Evolutionary conservation across 2,329 filamentous ascomycete species (phyloP).

Genomic region (Claviceps humidiphila): DNA sequence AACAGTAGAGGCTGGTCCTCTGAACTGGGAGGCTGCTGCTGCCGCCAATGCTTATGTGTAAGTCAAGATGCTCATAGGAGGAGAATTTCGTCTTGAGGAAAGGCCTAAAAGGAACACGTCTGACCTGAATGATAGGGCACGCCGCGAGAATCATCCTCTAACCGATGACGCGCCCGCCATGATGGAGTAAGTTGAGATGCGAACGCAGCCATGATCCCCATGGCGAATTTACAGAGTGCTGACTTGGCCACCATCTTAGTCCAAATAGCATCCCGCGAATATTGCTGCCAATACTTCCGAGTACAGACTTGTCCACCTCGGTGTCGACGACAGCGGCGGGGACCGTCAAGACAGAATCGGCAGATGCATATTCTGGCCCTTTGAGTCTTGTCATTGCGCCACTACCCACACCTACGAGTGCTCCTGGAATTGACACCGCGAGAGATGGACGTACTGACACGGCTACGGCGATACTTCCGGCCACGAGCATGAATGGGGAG

Average conservation of each 20-base stretch:
- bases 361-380: background rate
- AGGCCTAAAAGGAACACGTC: background rate
- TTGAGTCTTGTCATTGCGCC: background rate
- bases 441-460: background rate
- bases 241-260: background rate
- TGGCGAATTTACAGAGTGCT: background rate
- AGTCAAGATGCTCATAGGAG: conserved; percentile 3
- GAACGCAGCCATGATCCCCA: background rate
- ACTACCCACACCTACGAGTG: background rate
- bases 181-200: background rate
- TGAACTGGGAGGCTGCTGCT: conserved; percentile 18
- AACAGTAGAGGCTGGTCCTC: conserved; percentile 22
- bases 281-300: background rate
- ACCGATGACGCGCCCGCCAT: background rate
- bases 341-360: background rate
- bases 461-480: background rate
- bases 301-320: background rate
- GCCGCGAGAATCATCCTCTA: conserved; percentile 7
- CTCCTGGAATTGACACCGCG: background rate
- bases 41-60: conserved; percentile 11
- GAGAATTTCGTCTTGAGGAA: background rate
- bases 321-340: background rate
- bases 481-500: background rate
- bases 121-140: conserved; percentile 8
- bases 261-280: background rate